Base-by-base conservation (phyloP, 148 eudicot genomes). In the Suaeda aralocaspica region DNA sequence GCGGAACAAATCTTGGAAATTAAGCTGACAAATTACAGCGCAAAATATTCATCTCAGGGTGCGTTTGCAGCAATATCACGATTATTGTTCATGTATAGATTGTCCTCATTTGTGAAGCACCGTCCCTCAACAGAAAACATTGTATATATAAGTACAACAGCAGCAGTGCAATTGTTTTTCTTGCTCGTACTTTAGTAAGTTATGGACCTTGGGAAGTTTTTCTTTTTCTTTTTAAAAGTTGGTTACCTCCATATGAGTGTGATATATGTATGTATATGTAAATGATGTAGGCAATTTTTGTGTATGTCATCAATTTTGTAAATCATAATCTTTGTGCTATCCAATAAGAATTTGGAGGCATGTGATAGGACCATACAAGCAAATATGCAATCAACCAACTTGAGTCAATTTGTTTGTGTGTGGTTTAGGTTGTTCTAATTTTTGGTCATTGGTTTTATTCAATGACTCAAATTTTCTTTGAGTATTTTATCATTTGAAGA, bases 291-390 rank as follows among this genome's bases (percentile, higher is more conserved):
- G 70, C 45, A 39, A 19, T 63, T 41, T 42, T 63, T 41, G 67
- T 73, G 76, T 73, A 73, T 58, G 59, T 57, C 63, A 65, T 53
- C 70, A 65, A 66, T 73, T 73, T 73, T 73, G 76, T 73, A 73
- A 55, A 73, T 65, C 30, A 52, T 34, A 50, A 64, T 51, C 28
- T 39, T 55, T 64, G 64, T 30, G 56, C 30, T 56, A 31, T 48
- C 64, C 67, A 63, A 22, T 41, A 39, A 62, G 29, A 39, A 7
- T 41, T 24, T 22, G 64, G 36, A 33, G 45, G 64, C 64, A 60
- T 59, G 24, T 31, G 24, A 42, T 31, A 59, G 64, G 22, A 10
- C 14, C 8, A 59, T 31, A 31, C 41, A 33, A n/a, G n/a, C n/a
- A n/a, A n/a, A 8, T 10, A 33, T 29, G 39, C 41, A 58, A 21